Conservation (phyloP, 148 eudicot species). For the Fallopia convolvulus region DNA sequence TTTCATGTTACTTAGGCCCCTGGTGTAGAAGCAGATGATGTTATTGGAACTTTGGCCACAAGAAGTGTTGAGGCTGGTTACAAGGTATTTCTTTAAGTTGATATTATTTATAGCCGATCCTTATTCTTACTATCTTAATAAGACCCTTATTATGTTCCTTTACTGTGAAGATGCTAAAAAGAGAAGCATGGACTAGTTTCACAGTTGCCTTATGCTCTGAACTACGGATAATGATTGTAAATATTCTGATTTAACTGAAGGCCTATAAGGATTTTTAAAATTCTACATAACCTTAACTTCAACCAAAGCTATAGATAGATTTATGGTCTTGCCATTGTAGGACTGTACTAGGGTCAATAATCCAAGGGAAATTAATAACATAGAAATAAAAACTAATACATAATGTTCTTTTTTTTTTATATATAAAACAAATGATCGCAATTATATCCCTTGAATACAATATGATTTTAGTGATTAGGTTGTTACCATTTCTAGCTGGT, state of each 20-base stretch:
- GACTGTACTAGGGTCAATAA: background rate
- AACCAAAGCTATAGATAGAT: background rate
- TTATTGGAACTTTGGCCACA: slow-evolving; percentile 87
- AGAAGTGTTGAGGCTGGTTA: slow-evolving; percentile 80
- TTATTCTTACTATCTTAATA: background rate
- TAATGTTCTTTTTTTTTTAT: background rate
- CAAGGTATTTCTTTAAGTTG: slow-evolving; percentile 44
- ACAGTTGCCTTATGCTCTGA: background rate
- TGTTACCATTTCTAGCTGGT: background rate
- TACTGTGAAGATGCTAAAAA: background rate
- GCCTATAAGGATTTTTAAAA: slow-evolving; percentile 1
- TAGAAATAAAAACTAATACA: background rate
- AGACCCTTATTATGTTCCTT: background rate
- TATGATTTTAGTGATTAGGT: background rate
- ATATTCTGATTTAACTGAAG: background rate
- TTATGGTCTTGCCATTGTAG: background rate
- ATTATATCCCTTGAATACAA: background rate
- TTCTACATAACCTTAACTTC: background rate
- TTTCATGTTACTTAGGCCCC: slow-evolving; percentile 57
- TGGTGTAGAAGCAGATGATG: slow-evolving; percentile 99
- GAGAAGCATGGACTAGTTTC: background rate
- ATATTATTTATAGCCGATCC: background rate
- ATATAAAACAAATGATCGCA: background rate
- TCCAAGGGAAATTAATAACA: background rate
- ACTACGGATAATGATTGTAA: background rate